Conservation (phyloP, 495 filamentous ascomycete genomes). For the Bacidia gigantensis region DNA sequence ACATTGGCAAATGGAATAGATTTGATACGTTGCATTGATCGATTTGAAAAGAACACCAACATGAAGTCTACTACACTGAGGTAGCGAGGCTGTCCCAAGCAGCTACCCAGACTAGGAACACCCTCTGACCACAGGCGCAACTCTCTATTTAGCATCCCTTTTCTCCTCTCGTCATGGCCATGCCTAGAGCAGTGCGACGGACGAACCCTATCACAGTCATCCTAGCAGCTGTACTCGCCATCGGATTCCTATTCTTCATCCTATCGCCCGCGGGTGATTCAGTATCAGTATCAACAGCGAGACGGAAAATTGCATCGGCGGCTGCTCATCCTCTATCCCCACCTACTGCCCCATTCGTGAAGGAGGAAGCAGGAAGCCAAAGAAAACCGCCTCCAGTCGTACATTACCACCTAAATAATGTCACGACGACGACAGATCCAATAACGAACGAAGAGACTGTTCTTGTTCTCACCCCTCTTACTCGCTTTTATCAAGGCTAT, state of each 20-base stretch:
- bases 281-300: slow-evolving; percentile 29
- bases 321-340: slow-evolving; percentile 66
- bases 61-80: too few relatives aligned
- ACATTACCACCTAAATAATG: slow-evolving; percentile 86
- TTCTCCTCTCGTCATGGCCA: slow-evolving; percentile 27
- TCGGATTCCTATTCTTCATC: slow-evolving; percentile 55
- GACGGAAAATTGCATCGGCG: slow-evolving; percentile 41
- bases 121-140: too few relatives aligned
- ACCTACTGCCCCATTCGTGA: slow-evolving; percentile 70
- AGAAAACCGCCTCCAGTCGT: slow-evolving; percentile 69
- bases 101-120: too few relatives aligned
- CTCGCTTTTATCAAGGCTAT: slow-evolving; percentile 83
- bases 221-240: slow-evolving; percentile 42
- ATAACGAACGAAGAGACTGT: slow-evolving; percentile 68
- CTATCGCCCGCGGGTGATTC: slow-evolving; percentile 36
- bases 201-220: slow-evolving; percentile 53
- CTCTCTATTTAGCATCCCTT: not conserved
- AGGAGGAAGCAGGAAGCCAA: slow-evolving; percentile 42
- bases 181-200: slow-evolving; percentile 47
- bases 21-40: too few relatives aligned
- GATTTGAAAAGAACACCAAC: too few relatives aligned
- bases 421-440: slow-evolving; percentile 66
- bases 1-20: too few relatives aligned
- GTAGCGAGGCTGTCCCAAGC: too few relatives aligned
- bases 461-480: slow-evolving; percentile 83